Conservation (phyloP, 2,329 filamentous ascomycete genomes). For the Colletotrichum simmondsii region DNA sequence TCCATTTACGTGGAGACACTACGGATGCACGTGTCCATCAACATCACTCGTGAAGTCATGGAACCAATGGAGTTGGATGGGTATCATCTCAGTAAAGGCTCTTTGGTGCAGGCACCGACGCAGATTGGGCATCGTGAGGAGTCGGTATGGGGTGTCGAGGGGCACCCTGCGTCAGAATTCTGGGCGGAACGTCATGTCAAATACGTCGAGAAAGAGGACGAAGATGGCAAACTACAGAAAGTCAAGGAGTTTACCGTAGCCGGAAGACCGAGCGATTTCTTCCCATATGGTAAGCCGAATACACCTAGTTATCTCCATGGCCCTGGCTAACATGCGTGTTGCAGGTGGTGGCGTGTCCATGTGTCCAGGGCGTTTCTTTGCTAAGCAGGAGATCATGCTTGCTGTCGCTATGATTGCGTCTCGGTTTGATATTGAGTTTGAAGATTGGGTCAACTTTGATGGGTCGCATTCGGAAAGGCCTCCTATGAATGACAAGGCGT, state of each 20-base stretch:
- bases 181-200: conserved; percentile 34
- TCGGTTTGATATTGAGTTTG: conserved; percentile 45
- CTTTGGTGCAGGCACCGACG: conserved; percentile 37
- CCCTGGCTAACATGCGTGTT: not conserved
- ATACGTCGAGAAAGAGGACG: not conserved
- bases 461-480: conserved; percentile 1
- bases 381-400: conserved; percentile 51
- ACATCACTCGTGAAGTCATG: conserved; percentile 38
- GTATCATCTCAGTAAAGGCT: conserved; percentile 32
- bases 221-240: not conserved
- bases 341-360: conserved; percentile 45
- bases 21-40: conserved; percentile 39
- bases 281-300: conserved; percentile 6
- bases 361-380: conserved; percentile 52
- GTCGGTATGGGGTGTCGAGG: conserved; percentile 25
- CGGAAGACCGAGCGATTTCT: conserved; percentile 11
- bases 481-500: not conserved
- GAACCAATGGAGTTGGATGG: conserved; percentile 35
- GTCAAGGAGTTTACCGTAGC: conserved; percentile 6
- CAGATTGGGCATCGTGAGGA: conserved; percentile 36
- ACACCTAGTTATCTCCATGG: not conserved
- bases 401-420: conserved; percentile 43
- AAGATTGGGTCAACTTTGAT: conserved; percentile 11
- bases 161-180: conserved; percentile 21
- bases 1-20: conserved; percentile 41